Evolutionary conservation across 2,329 filamentous ascomycete species (phyloP).

Genomic region (Arthroderma uncinatum): DNA sequence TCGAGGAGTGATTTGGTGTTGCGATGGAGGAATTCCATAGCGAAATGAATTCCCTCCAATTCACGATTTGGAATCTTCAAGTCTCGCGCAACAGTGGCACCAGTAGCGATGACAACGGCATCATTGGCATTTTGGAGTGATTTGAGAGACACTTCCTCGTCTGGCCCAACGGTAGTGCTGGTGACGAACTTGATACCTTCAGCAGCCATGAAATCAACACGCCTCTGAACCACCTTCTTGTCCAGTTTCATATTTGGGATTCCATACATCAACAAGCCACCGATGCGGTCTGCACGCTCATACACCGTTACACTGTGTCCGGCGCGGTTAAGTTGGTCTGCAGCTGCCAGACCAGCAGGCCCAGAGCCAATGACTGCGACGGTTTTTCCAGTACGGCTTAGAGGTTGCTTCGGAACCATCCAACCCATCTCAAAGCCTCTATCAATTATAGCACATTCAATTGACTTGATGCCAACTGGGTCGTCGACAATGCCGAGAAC

Average conservation of each 20-base stretch:
- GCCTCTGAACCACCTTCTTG: constrained; percentile 91
- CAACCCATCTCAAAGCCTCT: constrained; percentile 96
- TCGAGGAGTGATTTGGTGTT: constrained; percentile 97
- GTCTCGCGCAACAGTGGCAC: constrained; percentile 85
- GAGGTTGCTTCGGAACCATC: constrained; percentile 77
- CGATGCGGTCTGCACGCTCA: constrained; percentile 80
- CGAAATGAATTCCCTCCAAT: constrained; percentile 82
- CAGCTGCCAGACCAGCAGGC: constrained; percentile 76
- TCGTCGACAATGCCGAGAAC: constrained; percentile 95
- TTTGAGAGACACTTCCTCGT: constrained; percentile 54
- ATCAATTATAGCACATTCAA: constrained; percentile 96
- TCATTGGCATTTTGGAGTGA: constrained; percentile 65
- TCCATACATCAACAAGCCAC: constrained; percentile 93
- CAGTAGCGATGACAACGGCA: constrained; percentile 82
- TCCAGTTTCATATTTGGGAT: constrained; percentile 99
- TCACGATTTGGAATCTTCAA: constrained; percentile 82
- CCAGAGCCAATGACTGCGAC: constrained; percentile 86
- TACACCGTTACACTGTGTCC: constrained; percentile 84
- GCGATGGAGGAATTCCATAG: constrained; percentile 94
- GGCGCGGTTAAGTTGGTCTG: constrained; percentile 88
- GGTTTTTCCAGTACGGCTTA: constrained; percentile 74
- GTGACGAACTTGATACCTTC: constrained; percentile 80
- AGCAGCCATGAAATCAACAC: constrained; percentile 85
- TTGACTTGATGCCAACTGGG: constrained; percentile 94
- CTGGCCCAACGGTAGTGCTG: constrained; percentile 65